These are phyloP conservation scores for Blepharisma undulans DNA, from an alignment of 169 alveolate genomes.

Conservation along the genomic window DNA sequence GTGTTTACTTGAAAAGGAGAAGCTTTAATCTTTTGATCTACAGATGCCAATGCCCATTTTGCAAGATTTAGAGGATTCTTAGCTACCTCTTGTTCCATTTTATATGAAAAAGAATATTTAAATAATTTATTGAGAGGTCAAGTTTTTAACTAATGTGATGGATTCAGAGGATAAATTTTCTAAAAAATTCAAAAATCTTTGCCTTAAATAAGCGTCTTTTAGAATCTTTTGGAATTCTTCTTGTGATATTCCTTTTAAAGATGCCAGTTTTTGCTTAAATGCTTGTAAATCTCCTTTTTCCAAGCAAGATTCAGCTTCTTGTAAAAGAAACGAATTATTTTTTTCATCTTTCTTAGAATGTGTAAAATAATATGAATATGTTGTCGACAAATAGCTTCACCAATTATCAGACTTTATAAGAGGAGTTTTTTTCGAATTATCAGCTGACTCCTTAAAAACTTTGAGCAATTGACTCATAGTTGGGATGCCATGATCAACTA, in stretches of 20 bases:
- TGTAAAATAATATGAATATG: not conserved
- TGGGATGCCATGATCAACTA: not conserved
- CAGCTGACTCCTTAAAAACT: not conserved
- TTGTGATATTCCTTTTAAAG: not conserved
- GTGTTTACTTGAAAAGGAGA: not conserved
- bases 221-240: not conserved
- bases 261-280: not conserved
- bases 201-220: not conserved
- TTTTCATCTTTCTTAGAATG: not conserved
- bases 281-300: not conserved
- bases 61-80: constrained; percentile 2
- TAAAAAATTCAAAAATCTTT: not conserved
- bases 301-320: not conserved
- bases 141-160: not conserved
- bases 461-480: not conserved
- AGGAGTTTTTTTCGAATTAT: not conserved
- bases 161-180: not conserved
- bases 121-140: not conserved
- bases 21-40: not conserved
- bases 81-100: not conserved
- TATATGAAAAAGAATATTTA: not conserved
- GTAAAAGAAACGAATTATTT: not conserved
- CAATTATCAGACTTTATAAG: not conserved
- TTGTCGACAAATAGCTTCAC: not conserved
- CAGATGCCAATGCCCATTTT: constrained; percentile 7